Evolutionary conservation across 2,329 filamentous ascomycete genomes (phyloP).

Genomic region (Trichoderma lentiforme): DNA sequence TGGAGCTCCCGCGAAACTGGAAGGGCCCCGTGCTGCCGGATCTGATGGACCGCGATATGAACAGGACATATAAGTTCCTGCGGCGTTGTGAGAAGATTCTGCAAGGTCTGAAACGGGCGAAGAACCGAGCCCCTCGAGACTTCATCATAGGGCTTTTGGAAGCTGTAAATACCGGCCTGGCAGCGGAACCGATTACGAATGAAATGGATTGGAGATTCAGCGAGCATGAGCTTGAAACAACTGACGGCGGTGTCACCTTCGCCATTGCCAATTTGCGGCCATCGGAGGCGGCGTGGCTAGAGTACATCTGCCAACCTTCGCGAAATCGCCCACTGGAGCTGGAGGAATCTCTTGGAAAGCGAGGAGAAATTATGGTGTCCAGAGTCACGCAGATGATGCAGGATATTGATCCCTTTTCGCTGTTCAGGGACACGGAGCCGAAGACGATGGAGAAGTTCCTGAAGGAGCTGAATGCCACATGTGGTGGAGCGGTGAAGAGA

Average conservation of each 20-base stretch:
- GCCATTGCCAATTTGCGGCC: slow-evolving; percentile 22
- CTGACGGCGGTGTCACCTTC: not conserved
- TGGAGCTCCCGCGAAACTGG: slow-evolving; percentile 27
- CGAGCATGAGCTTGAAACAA: slow-evolving; percentile 13
- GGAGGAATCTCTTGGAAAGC: not conserved
- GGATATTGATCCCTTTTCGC: slow-evolving; percentile 19
- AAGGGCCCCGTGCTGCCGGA: slow-evolving; percentile 23
- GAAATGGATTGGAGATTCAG: slow-evolving; percentile 18
- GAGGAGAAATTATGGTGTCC: slow-evolving; percentile 23
- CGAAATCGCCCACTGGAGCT: slow-evolving; percentile 5
- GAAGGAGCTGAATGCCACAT: slow-evolving; percentile 25
- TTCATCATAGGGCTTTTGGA: slow-evolving; percentile 21
- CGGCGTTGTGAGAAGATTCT: slow-evolving; percentile 20
- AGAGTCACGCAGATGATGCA: slow-evolving; percentile 26
- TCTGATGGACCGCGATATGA: slow-evolving; percentile 27
- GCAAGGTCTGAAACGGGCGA: slow-evolving; percentile 20
- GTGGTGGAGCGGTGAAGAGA: slow-evolving; percentile 20
- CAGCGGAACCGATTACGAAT: not conserved
- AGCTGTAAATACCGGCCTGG: slow-evolving; percentile 18
- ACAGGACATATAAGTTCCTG: slow-evolving; percentile 20
- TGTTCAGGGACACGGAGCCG: slow-evolving; percentile 20
- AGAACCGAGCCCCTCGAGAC: slow-evolving; percentile 19
- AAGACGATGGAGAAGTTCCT: slow-evolving; percentile 26
- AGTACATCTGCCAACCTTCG: slow-evolving; percentile 24
- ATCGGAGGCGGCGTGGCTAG: slow-evolving; percentile 25